A percentile compares a stretch with the other conserved stretches of the same genome.
These are phyloP conservation scores for Kurtzmaniella fragi DNA, from an alignment of 805 yeast species.

Conservation along the genomic window DNA sequence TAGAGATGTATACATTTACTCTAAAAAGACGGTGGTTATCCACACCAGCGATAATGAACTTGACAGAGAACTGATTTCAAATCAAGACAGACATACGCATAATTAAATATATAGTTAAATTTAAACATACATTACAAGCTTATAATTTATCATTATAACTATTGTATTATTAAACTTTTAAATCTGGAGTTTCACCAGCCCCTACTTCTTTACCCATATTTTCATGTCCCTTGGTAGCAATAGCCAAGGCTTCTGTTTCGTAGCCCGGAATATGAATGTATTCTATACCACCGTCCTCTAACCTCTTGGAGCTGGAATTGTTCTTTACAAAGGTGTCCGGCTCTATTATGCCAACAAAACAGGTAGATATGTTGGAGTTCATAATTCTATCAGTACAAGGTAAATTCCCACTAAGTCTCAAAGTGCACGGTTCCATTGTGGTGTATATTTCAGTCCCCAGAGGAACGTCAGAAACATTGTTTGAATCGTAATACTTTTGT, in stretches of 20 bases:
- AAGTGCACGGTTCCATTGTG: conserved; percentile 96
- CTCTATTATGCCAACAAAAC: conserved; percentile 88
- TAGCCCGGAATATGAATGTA: conserved; percentile 82
- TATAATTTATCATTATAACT: no score
- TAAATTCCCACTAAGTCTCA: conserved; percentile 78
- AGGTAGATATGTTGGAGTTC: conserved; percentile 53
- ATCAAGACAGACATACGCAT: no score
- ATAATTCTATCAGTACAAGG: conserved; percentile 86
- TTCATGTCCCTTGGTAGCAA: conserved; percentile 73
- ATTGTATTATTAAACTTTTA: no score
- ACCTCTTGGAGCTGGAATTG: conserved; percentile 56
- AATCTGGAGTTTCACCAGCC: no score
- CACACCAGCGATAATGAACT: conserved; percentile 19
- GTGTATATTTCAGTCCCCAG: conserved; percentile 79
- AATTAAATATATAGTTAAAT: no score
- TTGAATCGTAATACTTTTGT: conserved; percentile 54
- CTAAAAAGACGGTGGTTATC: conserved; percentile 31
- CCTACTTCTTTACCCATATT: conserved; percentile 15
- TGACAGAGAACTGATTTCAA: no score
- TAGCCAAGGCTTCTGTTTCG: conserved; percentile 60
- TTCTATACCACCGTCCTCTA: conserved; percentile 55
- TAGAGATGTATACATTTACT: conserved; percentile 34
- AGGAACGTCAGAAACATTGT: conserved; percentile 47
- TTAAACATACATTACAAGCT: no score
- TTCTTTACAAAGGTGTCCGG: conserved; percentile 84